A percentile compares a stretch with the other conserved stretches of the same genome.
Conservation (phyloP, 192 early-diverging fungal species). For the Cladochytrium replicatum region DNA sequence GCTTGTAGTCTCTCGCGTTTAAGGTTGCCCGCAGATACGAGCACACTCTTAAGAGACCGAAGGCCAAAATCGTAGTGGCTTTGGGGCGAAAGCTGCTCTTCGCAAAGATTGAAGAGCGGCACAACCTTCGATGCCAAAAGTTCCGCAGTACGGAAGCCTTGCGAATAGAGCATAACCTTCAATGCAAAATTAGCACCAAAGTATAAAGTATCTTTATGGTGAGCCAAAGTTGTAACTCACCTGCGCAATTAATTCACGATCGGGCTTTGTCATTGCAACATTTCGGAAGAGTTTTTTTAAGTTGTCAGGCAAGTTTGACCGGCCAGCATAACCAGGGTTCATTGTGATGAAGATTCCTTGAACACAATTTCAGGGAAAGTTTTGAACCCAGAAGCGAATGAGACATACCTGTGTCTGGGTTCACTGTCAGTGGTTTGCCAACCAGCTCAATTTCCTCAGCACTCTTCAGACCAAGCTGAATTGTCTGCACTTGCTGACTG, state of each 20-base stretch:
- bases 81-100: slow-evolving; percentile 89
- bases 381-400: slow-evolving; percentile 7
- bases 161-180: slow-evolving; percentile 99
- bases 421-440: slow-evolving; percentile 74
- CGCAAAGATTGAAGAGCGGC: slow-evolving; percentile 91
- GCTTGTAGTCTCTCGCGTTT: slow-evolving; percentile 71
- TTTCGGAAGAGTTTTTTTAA: slow-evolving; percentile 97
- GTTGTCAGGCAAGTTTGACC: slow-evolving; percentile 97
- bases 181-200: too few relatives aligned
- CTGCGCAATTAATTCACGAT: slow-evolving; percentile 96
- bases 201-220: too few relatives aligned
- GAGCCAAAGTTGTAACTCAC: too few relatives aligned
- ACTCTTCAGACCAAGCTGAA: slow-evolving; percentile 85
- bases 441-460: slow-evolving; percentile 87
- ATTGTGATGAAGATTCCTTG: slow-evolving; percentile 86
- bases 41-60: slow-evolving; percentile 94
- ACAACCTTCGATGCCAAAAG: slow-evolving; percentile 89
- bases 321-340: slow-evolving; percentile 98
- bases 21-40: slow-evolving; percentile 98
- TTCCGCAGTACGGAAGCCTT: slow-evolving; percentile 97
- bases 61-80: slow-evolving; percentile 99
- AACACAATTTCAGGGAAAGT: neutral
- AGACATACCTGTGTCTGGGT: slow-evolving; percentile 74
- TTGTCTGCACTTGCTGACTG: slow-evolving; percentile 98
- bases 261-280: slow-evolving; percentile 98